Base-by-base conservation (phyloP, 495 filamentous ascomycete genomes). In the Darksidea phi region DNA sequence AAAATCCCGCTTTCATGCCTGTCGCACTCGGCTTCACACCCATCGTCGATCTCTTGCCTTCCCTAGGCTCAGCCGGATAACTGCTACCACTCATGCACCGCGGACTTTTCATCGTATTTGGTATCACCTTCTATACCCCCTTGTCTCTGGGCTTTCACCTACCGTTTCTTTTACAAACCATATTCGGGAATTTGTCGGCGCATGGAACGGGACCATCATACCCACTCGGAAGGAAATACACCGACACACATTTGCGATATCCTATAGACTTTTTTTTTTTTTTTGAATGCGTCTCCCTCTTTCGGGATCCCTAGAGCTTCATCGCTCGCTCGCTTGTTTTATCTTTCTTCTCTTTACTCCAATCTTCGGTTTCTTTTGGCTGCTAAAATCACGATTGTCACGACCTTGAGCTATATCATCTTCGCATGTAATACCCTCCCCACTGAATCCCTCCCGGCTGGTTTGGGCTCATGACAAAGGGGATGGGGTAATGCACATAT, bases 231-330 rank as follows among this genome's bases (percentile, higher is more conserved):
- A 23, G n/a, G 43, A 1, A 38, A 37, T 15, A 7, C 13, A 17
- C 17, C 28, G 28, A 10, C 28, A n/a, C n/a, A n/a, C n/a, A n/a
- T 32, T 32, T 32, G 28, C 28, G 43, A 58, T 58, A 58, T 58
- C 55, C 55, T 50, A 58, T 58, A 58, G 55, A 58, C 20, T 38
- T 38, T 47, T 41, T 17, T 32, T n/a, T n/a, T n/a, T n/a, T n/a
- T 20, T 25, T 46, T 55, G 43, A 15, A 23, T 23, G n/a, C n/a
- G n/a, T n/a, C n/a, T n/a, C n/a, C n/a, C n/a, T n/a, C n/a, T n/a
- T n/a, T n/a, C n/a, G n/a, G n/a, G n/a, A n/a, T n/a, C n/a, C n/a
- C 12, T 28, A 8, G 54, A 41, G 54, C 37, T 57, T 57, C 54
- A 48, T 15, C 23, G 54, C 54, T 45, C 42, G 15, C 37, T 15